Conservation (phyloP, 2,329 filamentous ascomycete genomes). For the Alternaria consortialis region DNA sequence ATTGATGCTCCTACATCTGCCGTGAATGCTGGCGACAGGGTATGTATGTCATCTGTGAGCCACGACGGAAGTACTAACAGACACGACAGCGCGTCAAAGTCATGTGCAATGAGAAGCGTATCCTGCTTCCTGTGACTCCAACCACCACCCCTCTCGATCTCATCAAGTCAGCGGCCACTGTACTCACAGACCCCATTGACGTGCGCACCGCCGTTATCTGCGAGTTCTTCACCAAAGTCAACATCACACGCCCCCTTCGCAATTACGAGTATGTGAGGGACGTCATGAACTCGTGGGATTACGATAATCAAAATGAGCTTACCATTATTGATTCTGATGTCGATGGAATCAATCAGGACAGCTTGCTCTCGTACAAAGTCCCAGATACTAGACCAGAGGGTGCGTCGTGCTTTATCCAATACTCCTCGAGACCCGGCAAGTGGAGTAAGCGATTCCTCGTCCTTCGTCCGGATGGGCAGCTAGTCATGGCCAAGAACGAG, state of each 20-base stretch:
- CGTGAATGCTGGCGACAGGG: slow-evolving; percentile 80
- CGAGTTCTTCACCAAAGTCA: slow-evolving; percentile 78
- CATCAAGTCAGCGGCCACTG: slow-evolving; percentile 70
- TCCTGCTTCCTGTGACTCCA: slow-evolving; percentile 75
- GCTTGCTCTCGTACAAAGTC: slow-evolving; percentile 72
- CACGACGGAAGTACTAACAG: slow-evolving; percentile 25
- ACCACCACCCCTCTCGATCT: slow-evolving; percentile 80
- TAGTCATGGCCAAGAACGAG: slow-evolving; percentile 75
- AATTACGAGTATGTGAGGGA: slow-evolving; percentile 87
- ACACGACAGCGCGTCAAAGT: slow-evolving; percentile 71
- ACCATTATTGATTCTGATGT: slow-evolving; percentile 69
- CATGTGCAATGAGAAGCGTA: slow-evolving; percentile 73
- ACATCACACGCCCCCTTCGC: slow-evolving; percentile 82
- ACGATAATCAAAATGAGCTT: slow-evolving; percentile 78
- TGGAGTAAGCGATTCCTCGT: slow-evolving; percentile 89
- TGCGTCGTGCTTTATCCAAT: slow-evolving; percentile 75
- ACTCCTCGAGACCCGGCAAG: slow-evolving; percentile 82
- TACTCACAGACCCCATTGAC: slow-evolving; percentile 71
- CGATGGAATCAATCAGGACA: slow-evolving; percentile 61
- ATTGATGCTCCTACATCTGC: slow-evolving; percentile 82
- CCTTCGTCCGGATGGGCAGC: slow-evolving; percentile 76
- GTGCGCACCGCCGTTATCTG: slow-evolving; percentile 74
- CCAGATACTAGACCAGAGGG: slow-evolving; percentile 70
- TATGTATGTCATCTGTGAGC: slow-evolving; percentile 53
- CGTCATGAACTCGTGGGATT: slow-evolving; percentile 92